Evolutionary conservation across 805 yeast genomes (phyloP).

Genomic region (Saccharomycopsis sp.): DNA sequence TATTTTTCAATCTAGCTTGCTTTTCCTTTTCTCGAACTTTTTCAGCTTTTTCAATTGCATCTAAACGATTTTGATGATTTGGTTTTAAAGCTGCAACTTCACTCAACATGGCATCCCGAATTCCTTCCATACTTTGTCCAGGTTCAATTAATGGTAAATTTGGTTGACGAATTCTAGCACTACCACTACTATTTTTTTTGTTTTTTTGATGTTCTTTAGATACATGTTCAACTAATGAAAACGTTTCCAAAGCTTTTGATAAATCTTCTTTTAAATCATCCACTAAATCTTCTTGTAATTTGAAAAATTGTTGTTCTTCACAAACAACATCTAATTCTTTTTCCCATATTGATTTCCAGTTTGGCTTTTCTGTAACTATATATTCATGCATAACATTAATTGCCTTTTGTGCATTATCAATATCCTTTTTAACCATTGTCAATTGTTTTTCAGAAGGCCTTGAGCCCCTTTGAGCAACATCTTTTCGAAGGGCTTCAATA

Average conservation of each 20-base stretch:
- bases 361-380: slow-evolving; percentile 64
- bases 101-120: slow-evolving; percentile 69
- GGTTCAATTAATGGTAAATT: slow-evolving; percentile 52
- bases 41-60: slow-evolving; percentile 87
- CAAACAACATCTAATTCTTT: slow-evolving; percentile 81
- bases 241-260: slow-evolving; percentile 73
- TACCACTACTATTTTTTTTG: slow-evolving; percentile 25
- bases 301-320: slow-evolving; percentile 89
- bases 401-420: slow-evolving; percentile 47
- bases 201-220: slow-evolving; percentile 63
- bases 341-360: slow-evolving; percentile 92
- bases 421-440: slow-evolving; percentile 55
- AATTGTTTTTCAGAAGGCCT: slow-evolving; percentile 72
- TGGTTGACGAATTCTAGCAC: slow-evolving; percentile 23
- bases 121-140: slow-evolving; percentile 48
- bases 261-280: slow-evolving; percentile 77
- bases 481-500: slow-evolving; percentile 82
- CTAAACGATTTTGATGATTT: slow-evolving; percentile 75
- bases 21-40: slow-evolving; percentile 66
- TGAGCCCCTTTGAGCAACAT: slow-evolving; percentile 87
- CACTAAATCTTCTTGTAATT: slow-evolving; percentile 80
- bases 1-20: slow-evolving; percentile 46
- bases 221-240: slow-evolving; percentile 71
- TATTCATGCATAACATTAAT: slow-evolving; percentile 51
- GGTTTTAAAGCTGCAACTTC: slow-evolving; percentile 80